Base-by-base conservation (phyloP, 306 rosid species). In the Fagus crenata region DNA sequence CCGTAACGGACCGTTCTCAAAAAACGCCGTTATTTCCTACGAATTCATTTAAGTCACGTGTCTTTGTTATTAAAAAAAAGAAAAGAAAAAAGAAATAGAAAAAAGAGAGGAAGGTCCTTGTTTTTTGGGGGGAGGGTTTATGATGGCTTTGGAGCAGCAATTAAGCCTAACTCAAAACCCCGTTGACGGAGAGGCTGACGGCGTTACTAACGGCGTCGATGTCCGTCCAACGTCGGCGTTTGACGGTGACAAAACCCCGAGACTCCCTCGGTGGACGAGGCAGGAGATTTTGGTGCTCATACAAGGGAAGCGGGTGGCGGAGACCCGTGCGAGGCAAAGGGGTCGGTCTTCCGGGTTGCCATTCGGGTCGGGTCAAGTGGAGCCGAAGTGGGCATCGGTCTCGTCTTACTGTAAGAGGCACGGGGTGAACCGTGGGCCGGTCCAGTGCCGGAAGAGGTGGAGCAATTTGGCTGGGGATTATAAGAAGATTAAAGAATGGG, bases 391-490 rank as follows among this genome's bases (percentile, higher is more conserved):
- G 99, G 92, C 90, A 1, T 84, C 96, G n/a, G 98, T 96, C 0
- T 92, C 98, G 0, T 77, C 93, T 8, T 92, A 96, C 82, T 96
- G 99, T 60, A 90, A 78, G 83, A 84, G 83, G 64, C 98, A 96
- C 53, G 99, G 97, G 15, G 98, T 96, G 74, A 96, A 91, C 90
- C 86, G 99, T 15, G 99, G 91, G 6, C 96, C 98, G 70, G 96
- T 96, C 13, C 99, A 96, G 97, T 92, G 99, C 84, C 89, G 98
- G 72, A 96, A 96, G 84, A 72, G 99, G 86, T 96, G 99, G 99
- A 96, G 99, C 81, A 96, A 96, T 78, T 86, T 96, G 83, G 97
- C 98, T 46, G 98, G 99, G 7, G 99, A 96, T 69, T 96, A 78
- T 53, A 96, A 92, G 88, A 96, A 96, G 91, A 96, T 96, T 73